Evolutionary conservation across 805 yeast genomes (phyloP).

Genomic region (Candida rishiriensis): DNA sequence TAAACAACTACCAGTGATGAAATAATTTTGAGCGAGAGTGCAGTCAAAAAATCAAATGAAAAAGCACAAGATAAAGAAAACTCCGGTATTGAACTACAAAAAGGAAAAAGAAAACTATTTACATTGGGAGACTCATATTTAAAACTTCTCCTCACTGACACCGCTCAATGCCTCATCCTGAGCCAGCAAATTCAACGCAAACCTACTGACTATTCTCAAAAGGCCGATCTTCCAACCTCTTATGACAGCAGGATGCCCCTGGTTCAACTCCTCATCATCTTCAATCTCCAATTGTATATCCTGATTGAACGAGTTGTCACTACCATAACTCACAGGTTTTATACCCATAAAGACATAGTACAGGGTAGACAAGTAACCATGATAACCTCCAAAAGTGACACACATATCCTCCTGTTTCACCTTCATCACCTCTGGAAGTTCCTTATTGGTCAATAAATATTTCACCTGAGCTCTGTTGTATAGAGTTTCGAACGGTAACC

Average conservation of each 20-base stretch:
- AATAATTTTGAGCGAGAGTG: conserved; percentile 32
- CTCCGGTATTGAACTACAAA: not conserved
- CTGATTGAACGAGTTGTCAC: conserved; percentile 15
- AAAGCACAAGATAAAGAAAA: not conserved
- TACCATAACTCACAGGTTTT: conserved; percentile 24
- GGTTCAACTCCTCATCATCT: conserved; percentile 35
- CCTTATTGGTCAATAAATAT: conserved; percentile 41
- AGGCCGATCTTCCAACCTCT: conserved; percentile 92
- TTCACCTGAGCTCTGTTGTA: conserved; percentile 79
- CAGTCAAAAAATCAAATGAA: conserved; percentile 29
- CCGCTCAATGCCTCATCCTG: conserved; percentile 41
- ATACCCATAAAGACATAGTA: conserved; percentile 42
- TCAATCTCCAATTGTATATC: conserved; percentile 24
- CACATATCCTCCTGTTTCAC: conserved; percentile 48
- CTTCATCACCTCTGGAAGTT: conserved; percentile 38
- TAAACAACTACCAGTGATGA: conserved; percentile 12
- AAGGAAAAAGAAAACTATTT: too few species aligned
- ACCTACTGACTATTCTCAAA: conserved; percentile 72
- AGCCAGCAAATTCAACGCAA: conserved; percentile 66
- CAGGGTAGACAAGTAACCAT: conserved; percentile 50
- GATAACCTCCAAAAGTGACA: conserved; percentile 53
- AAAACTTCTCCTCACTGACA: conserved; percentile 38
- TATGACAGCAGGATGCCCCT: conserved; percentile 53
- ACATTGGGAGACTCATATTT: not conserved
- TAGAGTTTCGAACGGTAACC: conserved; percentile 83